phyloP scores from a whole-genome alignment of 1,139 yeast species.

The Lodderomyces parapsilosis region DNA sequence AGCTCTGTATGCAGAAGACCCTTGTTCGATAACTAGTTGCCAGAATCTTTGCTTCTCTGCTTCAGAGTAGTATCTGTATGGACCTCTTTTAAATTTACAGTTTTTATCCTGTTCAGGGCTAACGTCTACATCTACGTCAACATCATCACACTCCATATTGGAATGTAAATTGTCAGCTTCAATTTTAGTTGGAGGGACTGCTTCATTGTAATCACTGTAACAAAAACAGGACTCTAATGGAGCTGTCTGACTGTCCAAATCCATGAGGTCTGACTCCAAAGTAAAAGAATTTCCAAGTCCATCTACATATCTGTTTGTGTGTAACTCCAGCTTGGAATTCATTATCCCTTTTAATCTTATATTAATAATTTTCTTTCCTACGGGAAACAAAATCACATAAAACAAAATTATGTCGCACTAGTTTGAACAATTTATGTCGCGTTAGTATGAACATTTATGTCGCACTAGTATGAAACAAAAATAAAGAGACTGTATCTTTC shows the following conservation, averaged over 20 bases:
- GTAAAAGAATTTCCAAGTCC: neutral
- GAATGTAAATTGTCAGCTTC: too few relatives aligned
- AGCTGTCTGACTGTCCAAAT: neutral
- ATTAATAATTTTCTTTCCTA: neutral
- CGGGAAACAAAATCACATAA: neutral
- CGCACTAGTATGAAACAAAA: neutral
- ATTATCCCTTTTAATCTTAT: neutral
- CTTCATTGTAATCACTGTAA: conserved; percentile 1
- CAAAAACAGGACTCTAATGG: conserved; percentile 1
- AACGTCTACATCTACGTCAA: too few relatives aligned
- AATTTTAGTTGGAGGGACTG: too few relatives aligned
- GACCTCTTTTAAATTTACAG: too few relatives aligned
- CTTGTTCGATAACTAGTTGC: too few relatives aligned
- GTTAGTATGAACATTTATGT: neutral
- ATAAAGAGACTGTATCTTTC: neutral
- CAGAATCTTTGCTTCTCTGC: too few relatives aligned
- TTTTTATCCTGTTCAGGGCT: too few relatives aligned
- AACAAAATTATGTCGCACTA: too few relatives aligned
- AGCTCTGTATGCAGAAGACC: too few relatives aligned
- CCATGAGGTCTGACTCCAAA: neutral
- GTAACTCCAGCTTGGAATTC: neutral
- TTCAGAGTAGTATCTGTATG: too few relatives aligned
- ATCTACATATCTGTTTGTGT: neutral
- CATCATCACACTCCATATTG: too few relatives aligned
- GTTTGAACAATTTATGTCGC: neutral